Conservation (phyloP, 2,329 filamentous ascomycete genomes). For the Cytospora piceae region DNA sequence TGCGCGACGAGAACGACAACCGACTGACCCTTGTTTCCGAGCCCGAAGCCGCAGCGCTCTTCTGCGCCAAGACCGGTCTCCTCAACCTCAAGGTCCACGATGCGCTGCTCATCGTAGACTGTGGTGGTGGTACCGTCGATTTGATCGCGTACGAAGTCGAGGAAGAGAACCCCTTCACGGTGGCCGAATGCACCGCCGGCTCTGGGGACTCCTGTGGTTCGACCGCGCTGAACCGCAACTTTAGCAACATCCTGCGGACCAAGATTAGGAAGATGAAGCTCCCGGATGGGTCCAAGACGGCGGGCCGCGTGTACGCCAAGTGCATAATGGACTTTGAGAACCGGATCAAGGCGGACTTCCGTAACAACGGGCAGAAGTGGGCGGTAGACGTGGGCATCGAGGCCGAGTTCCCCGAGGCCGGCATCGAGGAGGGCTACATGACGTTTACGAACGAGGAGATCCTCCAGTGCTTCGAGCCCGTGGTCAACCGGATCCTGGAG, state of each 20-base stretch:
- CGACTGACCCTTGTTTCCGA: slow-evolving; percentile 92
- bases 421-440: slow-evolving; percentile 99
- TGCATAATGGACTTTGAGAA: slow-evolving; percentile 99
- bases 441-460: slow-evolving; percentile 99
- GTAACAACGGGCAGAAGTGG: slow-evolving; percentile 99
- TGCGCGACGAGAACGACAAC: slow-evolving; percentile 97
- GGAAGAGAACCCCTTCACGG: slow-evolving; percentile 95
- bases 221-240: slow-evolving; percentile 97
- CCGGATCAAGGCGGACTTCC: slow-evolving; percentile 98
- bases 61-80: slow-evolving; percentile 95
- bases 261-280: slow-evolving; percentile 99
- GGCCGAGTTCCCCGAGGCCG: slow-evolving; percentile 95
- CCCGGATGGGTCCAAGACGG: slow-evolving; percentile 93
- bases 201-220: slow-evolving; percentile 98
- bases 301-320: slow-evolving; percentile 97
- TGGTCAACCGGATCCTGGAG: slow-evolving; percentile 95
- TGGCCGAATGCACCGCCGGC: slow-evolving; percentile 94
- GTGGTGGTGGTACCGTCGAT: slow-evolving; percentile 97
- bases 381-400: slow-evolving; percentile 98
- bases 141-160: slow-evolving; percentile 98
- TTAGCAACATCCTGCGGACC: slow-evolving; percentile 94
- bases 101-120: slow-evolving; percentile 97
- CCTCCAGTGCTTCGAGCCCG: slow-evolving; percentile 96
- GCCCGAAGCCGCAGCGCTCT: slow-evolving; percentile 94
- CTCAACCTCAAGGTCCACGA: slow-evolving; percentile 98